A percentile compares a stretch with the other conserved stretches of the same genome.
These are phyloP conservation scores for Anthoceros angustus DNA, from an alignment of 225 moss, liverwort and hornwort species.

Conservation along the genomic window DNA sequence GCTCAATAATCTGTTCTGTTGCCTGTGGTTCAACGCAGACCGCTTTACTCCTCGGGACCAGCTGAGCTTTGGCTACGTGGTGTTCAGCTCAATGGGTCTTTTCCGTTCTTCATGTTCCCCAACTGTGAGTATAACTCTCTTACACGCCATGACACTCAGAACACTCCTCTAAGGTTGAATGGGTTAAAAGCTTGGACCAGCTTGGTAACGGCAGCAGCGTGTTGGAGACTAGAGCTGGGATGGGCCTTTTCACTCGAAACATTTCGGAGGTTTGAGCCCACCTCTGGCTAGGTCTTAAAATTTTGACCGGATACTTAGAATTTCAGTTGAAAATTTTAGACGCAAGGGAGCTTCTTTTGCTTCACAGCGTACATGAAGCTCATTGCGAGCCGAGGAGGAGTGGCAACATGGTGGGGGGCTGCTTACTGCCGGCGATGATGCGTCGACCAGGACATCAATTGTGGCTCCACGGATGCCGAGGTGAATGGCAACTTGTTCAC, in stretches of 20 bases:
- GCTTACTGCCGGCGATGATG: too few relatives aligned
- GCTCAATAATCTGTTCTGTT: slow-evolving; percentile 29
- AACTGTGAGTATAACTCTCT: slow-evolving; percentile 36
- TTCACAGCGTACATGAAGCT: too few relatives aligned
- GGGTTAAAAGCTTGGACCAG: slow-evolving; percentile 28
- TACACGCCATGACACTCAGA: slow-evolving; percentile 18
- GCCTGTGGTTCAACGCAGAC: slow-evolving; percentile 35
- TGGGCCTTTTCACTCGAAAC: not conserved
- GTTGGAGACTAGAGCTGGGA: slow-evolving; percentile 5
- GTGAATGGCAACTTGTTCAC: too few relatives aligned
- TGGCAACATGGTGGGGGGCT: too few relatives aligned
- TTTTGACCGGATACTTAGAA: too few relatives aligned
- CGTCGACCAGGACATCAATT: too few relatives aligned
- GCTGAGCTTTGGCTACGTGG: slow-evolving; percentile 26
- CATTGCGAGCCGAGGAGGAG: too few relatives aligned
- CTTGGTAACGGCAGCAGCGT: slow-evolving; percentile 2
- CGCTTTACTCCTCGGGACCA: slow-evolving; percentile 35
- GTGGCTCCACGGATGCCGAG: too few relatives aligned
- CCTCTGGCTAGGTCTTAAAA: too few relatives aligned
- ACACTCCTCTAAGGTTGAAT: slow-evolving; percentile 31
- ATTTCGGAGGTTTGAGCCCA: too few relatives aligned
- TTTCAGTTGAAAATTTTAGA: too few relatives aligned
- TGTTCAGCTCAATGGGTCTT: slow-evolving; percentile 12
- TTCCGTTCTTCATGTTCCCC: slow-evolving; percentile 33
- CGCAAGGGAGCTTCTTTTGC: too few relatives aligned